These are phyloP conservation scores for Dimargaris cristalligena DNA, from an alignment of 192 early-diverging fungal genomes.

Conservation along the genomic window DNA sequence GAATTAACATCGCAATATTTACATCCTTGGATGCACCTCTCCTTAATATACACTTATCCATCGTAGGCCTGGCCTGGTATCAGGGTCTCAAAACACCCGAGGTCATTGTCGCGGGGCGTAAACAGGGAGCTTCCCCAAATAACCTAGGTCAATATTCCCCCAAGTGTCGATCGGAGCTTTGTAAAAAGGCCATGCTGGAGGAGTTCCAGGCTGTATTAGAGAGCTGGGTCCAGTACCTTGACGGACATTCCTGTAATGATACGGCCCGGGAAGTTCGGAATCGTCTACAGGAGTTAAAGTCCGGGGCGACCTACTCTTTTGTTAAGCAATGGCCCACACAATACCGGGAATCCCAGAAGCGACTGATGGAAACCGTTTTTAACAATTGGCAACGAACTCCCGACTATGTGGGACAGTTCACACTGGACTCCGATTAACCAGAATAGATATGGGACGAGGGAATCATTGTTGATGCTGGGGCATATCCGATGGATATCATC, in stretches of 20 bases:
- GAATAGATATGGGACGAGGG: no score
- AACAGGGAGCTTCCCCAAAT: constrained; percentile 27
- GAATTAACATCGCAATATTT: constrained; percentile 11
- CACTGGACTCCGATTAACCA: no score
- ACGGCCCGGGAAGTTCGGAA: no score
- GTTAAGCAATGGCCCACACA: no score
- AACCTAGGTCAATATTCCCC: constrained; percentile 11
- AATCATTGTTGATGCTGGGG: no score
- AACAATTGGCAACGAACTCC: no score
- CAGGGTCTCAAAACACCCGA: constrained; percentile 16
- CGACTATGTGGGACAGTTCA: no score
- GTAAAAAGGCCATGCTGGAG: constrained; percentile 19
- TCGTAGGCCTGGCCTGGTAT: constrained; percentile 25
- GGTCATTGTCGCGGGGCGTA: constrained; percentile 31
- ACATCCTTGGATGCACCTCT: not conserved
- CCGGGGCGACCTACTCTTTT: not conserved
- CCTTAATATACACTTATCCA: constrained; percentile 2
- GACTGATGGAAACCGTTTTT: no score
- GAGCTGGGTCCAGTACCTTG: not conserved
- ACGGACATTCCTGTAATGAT: no score
- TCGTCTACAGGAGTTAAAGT: no score
- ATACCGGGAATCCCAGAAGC: no score
- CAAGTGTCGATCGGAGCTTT: constrained; percentile 18
- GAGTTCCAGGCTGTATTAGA: not conserved
- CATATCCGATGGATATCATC: no score